Evolutionary conservation across 169 alveolate genomes (phyloP).

Genomic region (Perkinsus chesapeaki): DNA sequence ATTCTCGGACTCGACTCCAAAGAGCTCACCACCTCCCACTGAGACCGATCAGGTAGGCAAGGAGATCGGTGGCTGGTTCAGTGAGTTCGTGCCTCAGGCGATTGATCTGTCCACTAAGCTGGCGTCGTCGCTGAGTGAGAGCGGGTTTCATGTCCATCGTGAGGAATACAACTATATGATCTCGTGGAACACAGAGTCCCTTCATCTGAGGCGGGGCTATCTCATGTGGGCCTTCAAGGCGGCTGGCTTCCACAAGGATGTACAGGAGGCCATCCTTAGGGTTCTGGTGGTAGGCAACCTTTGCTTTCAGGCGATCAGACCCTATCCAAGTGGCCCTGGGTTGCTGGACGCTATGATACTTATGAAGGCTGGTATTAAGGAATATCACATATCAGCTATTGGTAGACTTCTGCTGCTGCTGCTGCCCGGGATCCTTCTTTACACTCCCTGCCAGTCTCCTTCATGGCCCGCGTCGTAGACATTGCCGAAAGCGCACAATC

Average conservation of each 20-base stretch:
- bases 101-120: neutral
- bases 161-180: neutral
- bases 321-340: neutral
- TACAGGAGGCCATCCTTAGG: neutral
- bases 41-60: neutral
- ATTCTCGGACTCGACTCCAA: neutral
- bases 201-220: neutral
- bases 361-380: neutral
- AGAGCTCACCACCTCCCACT: neutral
- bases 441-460: neutral
- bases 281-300: neutral
- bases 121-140: neutral
- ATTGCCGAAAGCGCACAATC: neutral
- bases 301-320: neutral
- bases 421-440: neutral
- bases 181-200: neutral
- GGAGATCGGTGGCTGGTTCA: neutral
- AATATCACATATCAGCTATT: neutral
- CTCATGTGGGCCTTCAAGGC: conserved; percentile 6
- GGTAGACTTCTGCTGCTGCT: neutral
- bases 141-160: neutral
- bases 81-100: neutral
- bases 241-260: neutral
- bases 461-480: neutral
- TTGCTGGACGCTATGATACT: neutral